Evolutionary conservation across 306 rosid genomes (phyloP).

Genomic region (Cucumis cinereus): DNA sequence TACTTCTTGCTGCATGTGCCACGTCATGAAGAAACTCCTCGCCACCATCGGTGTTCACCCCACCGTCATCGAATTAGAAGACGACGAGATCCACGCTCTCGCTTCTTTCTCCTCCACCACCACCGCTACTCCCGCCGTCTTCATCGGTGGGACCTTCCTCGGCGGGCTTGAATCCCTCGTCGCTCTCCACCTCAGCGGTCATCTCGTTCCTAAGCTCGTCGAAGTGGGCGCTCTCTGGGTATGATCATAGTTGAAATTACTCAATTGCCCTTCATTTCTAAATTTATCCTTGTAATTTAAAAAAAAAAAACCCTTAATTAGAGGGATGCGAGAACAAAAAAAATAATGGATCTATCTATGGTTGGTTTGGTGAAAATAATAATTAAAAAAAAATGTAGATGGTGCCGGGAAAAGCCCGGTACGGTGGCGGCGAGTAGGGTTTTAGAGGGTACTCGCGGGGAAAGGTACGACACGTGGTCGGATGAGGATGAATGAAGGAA

Average conservation of each 20-base stretch:
- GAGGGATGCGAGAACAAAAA: background rate
- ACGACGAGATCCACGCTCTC: slow-evolving; percentile 72
- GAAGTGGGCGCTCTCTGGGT: slow-evolving; percentile 83
- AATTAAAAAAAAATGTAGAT: background rate
- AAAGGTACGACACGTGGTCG: background rate
- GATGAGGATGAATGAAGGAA: background rate
- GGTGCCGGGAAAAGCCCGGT: background rate
- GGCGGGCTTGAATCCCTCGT: slow-evolving; percentile 92
- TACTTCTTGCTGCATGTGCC: slow-evolving; percentile 95
- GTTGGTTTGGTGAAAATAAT: background rate
- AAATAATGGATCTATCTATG: background rate
- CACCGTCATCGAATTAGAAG: slow-evolving; percentile 88
- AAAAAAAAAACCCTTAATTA: background rate
- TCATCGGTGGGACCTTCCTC: slow-evolving; percentile 65
- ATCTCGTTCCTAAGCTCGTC: slow-evolving; percentile 76
- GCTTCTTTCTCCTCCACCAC: slow-evolving; percentile 15
- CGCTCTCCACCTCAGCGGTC: slow-evolving; percentile 91
- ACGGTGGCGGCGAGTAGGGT: background rate
- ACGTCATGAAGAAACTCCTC: slow-evolving; percentile 95
- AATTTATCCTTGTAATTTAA: background rate
- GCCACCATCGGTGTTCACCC: slow-evolving; percentile 86
- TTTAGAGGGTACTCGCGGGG: background rate
- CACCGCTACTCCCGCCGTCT: slow-evolving; percentile 39
- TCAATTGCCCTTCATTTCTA: background rate
- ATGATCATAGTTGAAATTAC: slow-evolving; percentile 9